Conservation (phyloP, 1,139 yeast species). For the Pichia sp. region DNA sequence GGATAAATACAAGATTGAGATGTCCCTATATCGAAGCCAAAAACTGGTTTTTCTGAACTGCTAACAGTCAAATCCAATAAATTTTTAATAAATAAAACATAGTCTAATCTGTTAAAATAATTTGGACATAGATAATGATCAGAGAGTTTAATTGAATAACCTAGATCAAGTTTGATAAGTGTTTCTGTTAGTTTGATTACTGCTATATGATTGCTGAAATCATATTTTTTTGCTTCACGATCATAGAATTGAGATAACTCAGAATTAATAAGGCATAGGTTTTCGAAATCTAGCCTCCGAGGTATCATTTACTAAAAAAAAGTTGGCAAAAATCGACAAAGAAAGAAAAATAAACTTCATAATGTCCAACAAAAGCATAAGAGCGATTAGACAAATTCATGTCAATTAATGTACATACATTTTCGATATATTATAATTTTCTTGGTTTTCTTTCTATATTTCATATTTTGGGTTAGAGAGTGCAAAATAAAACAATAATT, state of each 20-base stretch:
- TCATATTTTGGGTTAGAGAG: too few species aligned
- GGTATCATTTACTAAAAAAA: not conserved
- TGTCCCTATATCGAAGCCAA: slow-evolving; percentile 33
- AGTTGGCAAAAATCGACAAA: not conserved
- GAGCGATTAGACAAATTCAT: too few species aligned
- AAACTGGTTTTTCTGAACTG: not conserved
- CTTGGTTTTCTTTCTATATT: too few species aligned
- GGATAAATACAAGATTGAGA: slow-evolving; percentile 40
- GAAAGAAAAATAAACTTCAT: not conserved
- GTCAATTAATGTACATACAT: too few species aligned
- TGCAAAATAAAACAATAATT: too few species aligned
- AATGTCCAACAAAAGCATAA: too few species aligned
- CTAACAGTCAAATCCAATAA: slow-evolving; percentile 11
- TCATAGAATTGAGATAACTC: slow-evolving; percentile 13
- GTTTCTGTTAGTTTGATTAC: slow-evolving; percentile 19
- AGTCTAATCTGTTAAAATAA: slow-evolving; percentile 26
- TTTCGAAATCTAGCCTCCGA: slow-evolving; percentile 1
- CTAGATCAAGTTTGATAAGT: slow-evolving; percentile 16
- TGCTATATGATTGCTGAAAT: slow-evolving; percentile 21
- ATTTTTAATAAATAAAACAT: slow-evolving; percentile 19
- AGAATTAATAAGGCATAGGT: slow-evolving; percentile 11
- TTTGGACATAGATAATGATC: slow-evolving; percentile 27
- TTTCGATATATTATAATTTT: too few species aligned
- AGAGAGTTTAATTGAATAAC: slow-evolving; percentile 16
- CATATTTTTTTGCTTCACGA: slow-evolving; percentile 10